Conservation (phyloP, 257 asterid genomes). For the Nicotiana obtusifolia region DNA sequence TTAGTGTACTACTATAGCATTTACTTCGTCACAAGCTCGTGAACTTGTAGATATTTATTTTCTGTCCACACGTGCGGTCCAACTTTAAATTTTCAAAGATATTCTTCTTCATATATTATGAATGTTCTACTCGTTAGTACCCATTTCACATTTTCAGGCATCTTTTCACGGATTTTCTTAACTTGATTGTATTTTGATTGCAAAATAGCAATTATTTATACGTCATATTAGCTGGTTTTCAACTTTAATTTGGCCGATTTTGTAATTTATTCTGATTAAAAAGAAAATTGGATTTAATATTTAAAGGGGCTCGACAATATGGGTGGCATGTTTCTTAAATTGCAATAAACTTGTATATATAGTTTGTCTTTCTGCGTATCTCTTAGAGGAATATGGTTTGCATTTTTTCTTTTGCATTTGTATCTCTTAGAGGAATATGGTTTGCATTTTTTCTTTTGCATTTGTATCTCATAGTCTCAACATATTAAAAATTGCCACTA, state of each 20-base stretch:
- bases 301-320: background rate
- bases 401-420: background rate
- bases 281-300: no score
- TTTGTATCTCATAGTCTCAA: background rate
- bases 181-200: no score
- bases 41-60: background rate
- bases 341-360: background rate
- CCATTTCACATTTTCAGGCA: background rate
- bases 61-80: background rate
- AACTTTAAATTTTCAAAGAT: background rate
- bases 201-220: no score
- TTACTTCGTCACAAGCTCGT: background rate
- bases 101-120: background rate
- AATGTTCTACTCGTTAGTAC: background rate
- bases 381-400: background rate
- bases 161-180: no score
- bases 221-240: no score
- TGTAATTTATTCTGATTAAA: no score
- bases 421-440: background rate
- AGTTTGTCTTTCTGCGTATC: background rate
- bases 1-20: background rate
- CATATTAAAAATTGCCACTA: no score
- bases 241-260: no score
- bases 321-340: background rate
- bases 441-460: background rate